Base-by-base conservation (phyloP, 108 stramenopile species). In the Cyclotella distinguenda region DNA sequence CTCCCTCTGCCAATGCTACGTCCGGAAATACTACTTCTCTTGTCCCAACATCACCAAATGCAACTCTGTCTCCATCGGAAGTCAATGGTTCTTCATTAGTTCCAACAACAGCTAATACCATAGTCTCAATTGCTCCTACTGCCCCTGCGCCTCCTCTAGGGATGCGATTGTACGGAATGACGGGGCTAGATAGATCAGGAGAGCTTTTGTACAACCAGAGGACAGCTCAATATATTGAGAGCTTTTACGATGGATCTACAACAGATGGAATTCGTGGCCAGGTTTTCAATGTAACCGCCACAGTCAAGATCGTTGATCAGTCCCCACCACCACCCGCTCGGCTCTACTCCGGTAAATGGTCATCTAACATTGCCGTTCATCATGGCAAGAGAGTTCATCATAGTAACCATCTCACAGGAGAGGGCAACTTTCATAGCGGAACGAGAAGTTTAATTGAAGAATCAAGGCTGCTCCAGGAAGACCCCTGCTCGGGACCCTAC, bases 101-200 rank as follows among this genome's bases (percentile, higher is more conserved):
- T 16, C 51, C 51, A 32, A 53, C 51, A 12, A 0, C 10, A 6
- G 6, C 51, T 0, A n/a, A 36, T 12, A 2, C 21, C 38, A 28
- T 40, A 3, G 40, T 22, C 4, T 53, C 51, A 30, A 5, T 18
- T 11, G 27, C 51, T 2, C 51, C 51, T n/a, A 53, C 51, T 32
- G 31, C 12, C 15, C 15, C 3, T 6, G 30, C 30, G 18, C 40
- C 58, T 13, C 58, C 58, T 2, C 43, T 60, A 38, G 56, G 47
- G 26, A 69, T 69, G 68, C 25, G 42, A 36, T 19, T 69, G 58
- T 69, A 26, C 51, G 68, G 68, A 5, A 21, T 60, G 58, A 60
- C 35, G 2, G 46, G 49, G 21, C 34, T 35, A 11, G 26, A 32
- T 30, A 48, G 34, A 38, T 28, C 11, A 12, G 65, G 53, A 4